These are phyloP conservation scores for Blastocladiella emersonii DNA, from an alignment of 371 early-diverging fungal species.

Conservation along the genomic window DNA sequence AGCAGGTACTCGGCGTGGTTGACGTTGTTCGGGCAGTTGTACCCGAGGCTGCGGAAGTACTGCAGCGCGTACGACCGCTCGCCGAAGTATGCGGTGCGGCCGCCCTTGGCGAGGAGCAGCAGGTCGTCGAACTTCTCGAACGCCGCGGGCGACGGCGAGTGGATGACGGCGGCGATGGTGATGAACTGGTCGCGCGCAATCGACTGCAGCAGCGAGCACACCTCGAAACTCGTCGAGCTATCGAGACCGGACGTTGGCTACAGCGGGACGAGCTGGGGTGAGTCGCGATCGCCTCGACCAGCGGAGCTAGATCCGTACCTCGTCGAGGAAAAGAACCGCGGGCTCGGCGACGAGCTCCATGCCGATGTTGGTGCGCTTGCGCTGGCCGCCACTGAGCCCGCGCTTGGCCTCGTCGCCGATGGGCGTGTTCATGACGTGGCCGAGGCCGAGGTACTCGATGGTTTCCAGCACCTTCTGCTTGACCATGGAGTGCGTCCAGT, in stretches of 20 bases:
- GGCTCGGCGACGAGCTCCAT: conserved; percentile 63
- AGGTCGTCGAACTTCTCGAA: conserved; percentile 52
- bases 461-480: conserved; percentile 42
- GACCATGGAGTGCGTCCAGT: conserved; percentile 25
- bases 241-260: conserved; percentile 74
- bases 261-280: conserved; percentile 20
- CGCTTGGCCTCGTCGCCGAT: conserved; percentile 52
- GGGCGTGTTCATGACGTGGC: conserved; percentile 37
- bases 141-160: conserved; percentile 53
- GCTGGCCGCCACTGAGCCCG: conserved; percentile 78
- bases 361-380: conserved; percentile 71
- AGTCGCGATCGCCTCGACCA: neutral
- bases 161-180: conserved; percentile 55
- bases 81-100: conserved; percentile 47
- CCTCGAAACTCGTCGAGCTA: conserved; percentile 48
- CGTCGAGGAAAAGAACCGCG: conserved; percentile 27
- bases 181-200: conserved; percentile 41
- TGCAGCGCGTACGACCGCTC: conserved; percentile 21
- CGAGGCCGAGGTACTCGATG: conserved; percentile 43
- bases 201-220: conserved; percentile 37
- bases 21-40: conserved; percentile 32
- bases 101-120: conserved; percentile 47
- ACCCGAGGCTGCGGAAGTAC: conserved; percentile 45
- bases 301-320: neutral
- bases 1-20: conserved; percentile 47